These are phyloP conservation scores for Lichenothelia convexa DNA, from an alignment of 495 filamentous ascomycete species.

Conservation along the genomic window DNA sequence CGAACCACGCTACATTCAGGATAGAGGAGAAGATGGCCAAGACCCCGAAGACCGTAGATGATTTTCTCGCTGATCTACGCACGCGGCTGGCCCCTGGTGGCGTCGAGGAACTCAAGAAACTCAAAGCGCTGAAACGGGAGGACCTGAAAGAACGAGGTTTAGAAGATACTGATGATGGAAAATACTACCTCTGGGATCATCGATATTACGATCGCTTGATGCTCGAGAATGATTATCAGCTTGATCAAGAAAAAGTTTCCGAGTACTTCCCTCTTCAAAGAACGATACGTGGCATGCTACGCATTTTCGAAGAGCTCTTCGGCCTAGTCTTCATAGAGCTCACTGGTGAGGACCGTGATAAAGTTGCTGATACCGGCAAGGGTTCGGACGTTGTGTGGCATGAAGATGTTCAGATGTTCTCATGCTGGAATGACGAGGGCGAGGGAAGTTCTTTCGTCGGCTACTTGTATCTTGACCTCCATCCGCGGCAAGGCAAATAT, in stretches of 20 bases:
- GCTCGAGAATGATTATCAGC: constrained; percentile 74
- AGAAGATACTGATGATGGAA: constrained; percentile 40
- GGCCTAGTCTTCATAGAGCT: constrained; percentile 83
- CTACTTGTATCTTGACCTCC: constrained; percentile 53
- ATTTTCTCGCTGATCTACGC: constrained; percentile 69
- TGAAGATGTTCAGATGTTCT: constrained; percentile 49
- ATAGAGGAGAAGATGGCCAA: constrained; percentile 99
- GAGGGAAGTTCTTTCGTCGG: constrained; percentile 50
- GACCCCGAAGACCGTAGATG: constrained; percentile 64
- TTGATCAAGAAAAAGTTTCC: constrained; percentile 77
- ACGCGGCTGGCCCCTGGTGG: constrained; percentile 58
- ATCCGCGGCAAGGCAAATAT: constrained; percentile 49
- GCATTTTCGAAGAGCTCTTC: constrained; percentile 86
- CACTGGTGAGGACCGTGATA: constrained; percentile 35
- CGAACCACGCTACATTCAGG: constrained; percentile 75
- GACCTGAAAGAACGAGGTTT: constrained; percentile 42
- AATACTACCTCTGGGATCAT: constrained; percentile 85
- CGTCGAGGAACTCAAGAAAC: constrained; percentile 48
- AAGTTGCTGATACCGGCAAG: constrained; percentile 36
- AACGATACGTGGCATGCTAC: constrained; percentile 77
- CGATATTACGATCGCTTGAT: constrained; percentile 79
- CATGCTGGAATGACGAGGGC: constrained; percentile 50
- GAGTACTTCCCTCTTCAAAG: constrained; percentile 85
- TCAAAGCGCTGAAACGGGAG: constrained; percentile 62
- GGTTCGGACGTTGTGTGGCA: constrained; percentile 54